Evolutionary conservation across 768 basidiomycete species (phyloP), one percentile per base, ranked within the genome.

Genomic region (Leccinum fibrillosum): DNA sequence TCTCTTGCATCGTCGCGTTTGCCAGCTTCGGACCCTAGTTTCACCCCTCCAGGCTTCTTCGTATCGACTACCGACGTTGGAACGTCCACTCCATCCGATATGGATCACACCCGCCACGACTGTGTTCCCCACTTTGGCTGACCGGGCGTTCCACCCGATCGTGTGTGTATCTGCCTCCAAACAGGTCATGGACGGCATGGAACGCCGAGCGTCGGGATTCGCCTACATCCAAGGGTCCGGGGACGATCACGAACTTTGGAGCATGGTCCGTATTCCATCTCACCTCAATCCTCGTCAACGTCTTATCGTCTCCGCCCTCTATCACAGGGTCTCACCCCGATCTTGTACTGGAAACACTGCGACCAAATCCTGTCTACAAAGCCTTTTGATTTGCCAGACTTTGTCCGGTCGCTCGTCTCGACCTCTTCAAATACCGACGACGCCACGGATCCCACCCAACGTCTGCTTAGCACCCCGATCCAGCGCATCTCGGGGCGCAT

Each of bases 161-260:
- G 76, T 98, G 26, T 97, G 94, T 70, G 73, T 94, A 11, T 94
- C 91, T 2, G 94, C 95, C 2, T 95, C 93, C 4, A 85, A 83
- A 62, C 86, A 85, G 61, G 78, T 88, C 6, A 67, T 75, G 6
- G 82, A 84, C 2, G 85, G 85, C 7, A 55, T 82, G 1, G 86
- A 89, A 58, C 77, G 89, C 21, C 81, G 88, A 1, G 62, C 76
- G 9, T 73, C 77, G n/a, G 91, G 90, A 0, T 97, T 87, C 68
- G 78, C 85, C 21, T 98, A 98, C 69, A 83, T 98, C 8, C 94
- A 96, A 70, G 96, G 96, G 1, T 92, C 90, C 0, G 96, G 94
- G 0, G 96, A 98, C 66, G 96, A 98, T 65, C 92, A 95, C 66
- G 94, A 97, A 71, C 77, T 89, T 5, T 95, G 93, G 94, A 82